A percentile compares a stretch with the other conserved stretches of the same genome.
Conservation (phyloP, 352 stramenopile species). For the Phytophthora idaei region DNA sequence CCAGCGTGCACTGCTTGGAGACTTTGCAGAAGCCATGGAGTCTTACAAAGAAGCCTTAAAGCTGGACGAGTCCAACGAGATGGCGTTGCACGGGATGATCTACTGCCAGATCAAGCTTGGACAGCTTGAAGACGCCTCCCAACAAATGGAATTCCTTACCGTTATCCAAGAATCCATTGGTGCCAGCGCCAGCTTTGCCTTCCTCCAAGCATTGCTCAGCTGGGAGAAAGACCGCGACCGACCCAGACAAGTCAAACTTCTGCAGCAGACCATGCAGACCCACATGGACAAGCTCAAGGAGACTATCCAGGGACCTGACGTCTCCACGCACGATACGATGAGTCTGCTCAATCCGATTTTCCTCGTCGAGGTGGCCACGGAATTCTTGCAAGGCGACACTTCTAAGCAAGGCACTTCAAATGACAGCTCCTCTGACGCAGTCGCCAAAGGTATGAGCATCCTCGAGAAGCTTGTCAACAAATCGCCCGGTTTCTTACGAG, state of each 20-base stretch:
- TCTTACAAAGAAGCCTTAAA: conserved; percentile 88
- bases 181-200: conserved; percentile 77
- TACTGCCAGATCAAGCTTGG: conserved; percentile 92
- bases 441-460: conserved; percentile 49
- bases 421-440: conserved; percentile 16
- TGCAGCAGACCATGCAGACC: conserved; percentile 80
- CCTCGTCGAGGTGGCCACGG: conserved; percentile 84
- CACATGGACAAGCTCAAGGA: conserved; percentile 86
- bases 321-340: conserved; percentile 81
- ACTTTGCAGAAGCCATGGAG: conserved; percentile 82
- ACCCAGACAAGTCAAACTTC: conserved; percentile 65
- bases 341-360: conserved; percentile 88
- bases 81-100: conserved; percentile 90
- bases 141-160: conserved; percentile 93
- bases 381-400: conserved; percentile 70
- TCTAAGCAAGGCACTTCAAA: conserved; percentile 11
- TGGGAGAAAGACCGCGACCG: conserved; percentile 81
- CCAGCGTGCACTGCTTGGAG: conserved; percentile 69
- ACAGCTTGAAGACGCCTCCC: conserved; percentile 87
- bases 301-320: conserved; percentile 55
- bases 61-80: conserved; percentile 87
- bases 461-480: conserved; percentile 86
- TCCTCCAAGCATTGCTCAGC: conserved; percentile 86
- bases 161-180: conserved; percentile 91
- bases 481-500: conserved; percentile 83